These are phyloP conservation scores for Pleurotus giganteus DNA, from an alignment of 768 basidiomycete genomes.

Conservation along the genomic window DNA sequence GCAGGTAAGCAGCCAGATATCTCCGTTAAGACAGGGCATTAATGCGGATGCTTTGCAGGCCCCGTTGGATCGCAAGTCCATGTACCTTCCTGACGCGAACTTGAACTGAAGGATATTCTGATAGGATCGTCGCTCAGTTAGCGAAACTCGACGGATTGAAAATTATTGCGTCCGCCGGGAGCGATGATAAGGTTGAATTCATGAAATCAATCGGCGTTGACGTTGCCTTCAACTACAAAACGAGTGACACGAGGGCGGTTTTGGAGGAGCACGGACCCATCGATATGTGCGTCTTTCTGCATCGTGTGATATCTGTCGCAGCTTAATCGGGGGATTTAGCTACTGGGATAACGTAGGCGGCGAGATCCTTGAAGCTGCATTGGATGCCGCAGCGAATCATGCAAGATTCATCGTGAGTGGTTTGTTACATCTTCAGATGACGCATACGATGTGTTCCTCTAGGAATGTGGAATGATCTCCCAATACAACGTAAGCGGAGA, in stretches of 20 bases:
- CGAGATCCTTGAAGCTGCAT: constrained; percentile 31
- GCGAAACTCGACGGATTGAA: constrained; percentile 40
- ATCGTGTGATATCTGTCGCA: not conserved
- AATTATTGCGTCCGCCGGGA: constrained; percentile 63
- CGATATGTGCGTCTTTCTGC: constrained; percentile 36
- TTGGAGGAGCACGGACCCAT: constrained; percentile 52
- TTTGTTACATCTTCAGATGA: not conserved
- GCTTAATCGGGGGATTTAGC: not conserved
- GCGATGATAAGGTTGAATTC: constrained; percentile 58
- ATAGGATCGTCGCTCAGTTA: constrained; percentile 33
- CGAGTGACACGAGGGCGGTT: constrained; percentile 37
- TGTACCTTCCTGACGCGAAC: not conserved
- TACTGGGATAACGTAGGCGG: constrained; percentile 48
- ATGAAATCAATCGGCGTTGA: constrained; percentile 52
- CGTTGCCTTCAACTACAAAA: constrained; percentile 68
- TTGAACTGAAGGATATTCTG: not conserved
- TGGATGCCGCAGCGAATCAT: constrained; percentile 32
- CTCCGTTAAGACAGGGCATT: not conserved
- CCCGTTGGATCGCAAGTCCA: constrained; percentile 27
- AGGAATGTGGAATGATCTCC: constrained; percentile 4
- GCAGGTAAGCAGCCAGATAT: constrained; percentile 15
- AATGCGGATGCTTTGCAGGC: not conserved
- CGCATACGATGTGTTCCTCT: not conserved
- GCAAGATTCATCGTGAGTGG: constrained; percentile 41
- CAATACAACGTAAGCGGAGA: constrained; percentile 11